A percentile compares a stretch with the other conserved stretches of the same genome.
phyloP scores from a whole-genome alignment of 2,329 filamentous ascomycete species.

The Colletotrichum musae region DNA sequence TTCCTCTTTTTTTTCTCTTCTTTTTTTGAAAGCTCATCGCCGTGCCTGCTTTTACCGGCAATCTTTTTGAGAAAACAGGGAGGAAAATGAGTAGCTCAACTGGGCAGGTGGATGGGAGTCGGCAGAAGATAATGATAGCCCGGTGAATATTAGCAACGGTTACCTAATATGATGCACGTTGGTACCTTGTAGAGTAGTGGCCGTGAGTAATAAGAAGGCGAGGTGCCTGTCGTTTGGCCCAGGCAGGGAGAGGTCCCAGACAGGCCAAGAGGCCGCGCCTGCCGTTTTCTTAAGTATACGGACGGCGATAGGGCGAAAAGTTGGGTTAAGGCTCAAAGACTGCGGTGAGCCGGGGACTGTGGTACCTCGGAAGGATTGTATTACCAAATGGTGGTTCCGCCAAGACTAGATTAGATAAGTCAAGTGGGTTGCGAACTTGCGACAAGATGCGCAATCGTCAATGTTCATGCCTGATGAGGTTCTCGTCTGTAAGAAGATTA shows the following conservation, averaged over 20 bases:
- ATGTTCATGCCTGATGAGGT: too few species aligned
- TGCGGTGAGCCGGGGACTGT: constrained; percentile 7
- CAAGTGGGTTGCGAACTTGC: neutral
- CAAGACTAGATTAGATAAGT: constrained; percentile 38
- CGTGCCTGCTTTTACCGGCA: too few species aligned
- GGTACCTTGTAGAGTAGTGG: constrained; percentile 6
- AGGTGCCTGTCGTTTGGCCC: neutral
- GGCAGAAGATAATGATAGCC: neutral
- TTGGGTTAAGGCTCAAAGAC: constrained; percentile 25
- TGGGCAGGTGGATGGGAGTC: neutral
- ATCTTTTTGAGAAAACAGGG: too few species aligned
- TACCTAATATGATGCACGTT: constrained; percentile 31
- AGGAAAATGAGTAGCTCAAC: too few species aligned
- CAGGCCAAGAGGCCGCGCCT: too few species aligned
- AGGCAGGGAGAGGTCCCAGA: too few species aligned
- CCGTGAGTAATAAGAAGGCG: neutral
- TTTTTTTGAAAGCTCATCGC: too few species aligned
- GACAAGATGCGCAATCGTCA: neutral
- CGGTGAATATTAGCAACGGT: constrained; percentile 29
- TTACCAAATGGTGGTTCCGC: constrained; percentile 34
- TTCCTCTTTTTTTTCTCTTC: too few species aligned
- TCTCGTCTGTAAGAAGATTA: too few species aligned
- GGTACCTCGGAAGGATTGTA: constrained; percentile 14
- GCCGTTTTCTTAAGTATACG: too few species aligned
- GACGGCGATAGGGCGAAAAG: too few species aligned